Evolutionary conservation across 2,329 filamentous ascomycete species (phyloP).

Genomic region (Aureobasidium zeae): DNA sequence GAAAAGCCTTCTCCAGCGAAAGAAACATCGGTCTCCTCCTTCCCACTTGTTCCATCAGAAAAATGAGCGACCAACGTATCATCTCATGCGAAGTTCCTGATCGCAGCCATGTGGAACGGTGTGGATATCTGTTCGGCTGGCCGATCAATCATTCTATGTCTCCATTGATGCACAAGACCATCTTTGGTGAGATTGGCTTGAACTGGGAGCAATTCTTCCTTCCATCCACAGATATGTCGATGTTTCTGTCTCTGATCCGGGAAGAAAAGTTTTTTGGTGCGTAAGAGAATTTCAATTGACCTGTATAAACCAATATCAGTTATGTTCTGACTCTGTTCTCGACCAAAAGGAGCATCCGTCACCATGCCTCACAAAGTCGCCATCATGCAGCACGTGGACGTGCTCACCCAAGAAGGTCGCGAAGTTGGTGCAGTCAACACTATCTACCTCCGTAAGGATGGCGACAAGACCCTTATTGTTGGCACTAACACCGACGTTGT

Average conservation of each 20-base stretch:
- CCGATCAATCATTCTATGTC: constrained; percentile 50
- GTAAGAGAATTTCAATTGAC: too few relatives aligned
- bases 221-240: constrained; percentile 36
- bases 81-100: constrained; percentile 9
- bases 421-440: constrained; percentile 75
- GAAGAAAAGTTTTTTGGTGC: constrained; percentile 54
- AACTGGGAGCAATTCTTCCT: constrained; percentile 45
- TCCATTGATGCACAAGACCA: constrained; percentile 45
- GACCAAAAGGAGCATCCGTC: constrained; percentile 53
- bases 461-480: constrained; percentile 47
- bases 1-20: too few relatives aligned
- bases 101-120: constrained; percentile 34
- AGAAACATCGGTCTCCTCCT: too few relatives aligned
- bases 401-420: constrained; percentile 61
- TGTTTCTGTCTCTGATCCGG: constrained; percentile 41
- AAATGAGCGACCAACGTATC: constrained; percentile 8
- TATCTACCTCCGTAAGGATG: constrained; percentile 52
- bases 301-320: too few relatives aligned
- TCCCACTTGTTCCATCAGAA: too few relatives aligned
- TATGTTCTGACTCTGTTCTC: too few relatives aligned
- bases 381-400: constrained; percentile 64
- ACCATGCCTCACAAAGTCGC: constrained; percentile 80
- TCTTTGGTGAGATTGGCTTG: constrained; percentile 43
- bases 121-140: constrained; percentile 49
- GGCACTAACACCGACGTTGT: constrained; percentile 77